A percentile compares a stretch with the other conserved stretches of the same genome.
These are phyloP conservation scores for Boletellus emodensis DNA, from an alignment of 768 basidiomycete genomes.

Conservation along the genomic window DNA sequence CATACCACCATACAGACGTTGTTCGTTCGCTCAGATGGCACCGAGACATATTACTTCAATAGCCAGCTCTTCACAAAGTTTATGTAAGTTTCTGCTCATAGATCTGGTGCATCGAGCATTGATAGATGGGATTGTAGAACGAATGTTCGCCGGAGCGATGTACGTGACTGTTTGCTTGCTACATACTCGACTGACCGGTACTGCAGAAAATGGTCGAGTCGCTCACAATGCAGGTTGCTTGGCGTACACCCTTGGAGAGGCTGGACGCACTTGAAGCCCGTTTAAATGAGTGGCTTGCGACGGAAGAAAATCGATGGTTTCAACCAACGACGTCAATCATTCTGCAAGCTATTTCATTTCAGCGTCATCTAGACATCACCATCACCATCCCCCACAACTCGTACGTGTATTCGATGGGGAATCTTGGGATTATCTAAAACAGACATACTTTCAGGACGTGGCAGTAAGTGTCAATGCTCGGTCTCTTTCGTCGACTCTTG, in stretches of 20 bases:
- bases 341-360: conserved; percentile 61
- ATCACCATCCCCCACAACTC: conserved; percentile 57
- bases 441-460: conserved; percentile 26
- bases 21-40: conserved; percentile 69
- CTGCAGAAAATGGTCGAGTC: conserved; percentile 63
- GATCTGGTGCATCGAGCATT: neutral
- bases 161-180: conserved; percentile 25
- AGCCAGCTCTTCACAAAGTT: conserved; percentile 72
- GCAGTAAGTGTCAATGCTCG: conserved; percentile 26
- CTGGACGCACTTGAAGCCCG: conserved; percentile 63
- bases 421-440: conserved; percentile 2
- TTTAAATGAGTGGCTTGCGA: conserved; percentile 72
- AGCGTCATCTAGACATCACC: conserved; percentile 63
- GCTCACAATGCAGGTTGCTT: conserved; percentile 66
- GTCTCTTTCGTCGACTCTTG: neutral
- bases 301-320: conserved; percentile 79
- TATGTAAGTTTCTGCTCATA: conserved; percentile 44
- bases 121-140: conserved; percentile 37
- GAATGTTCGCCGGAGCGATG: conserved; percentile 71
- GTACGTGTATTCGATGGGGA: conserved; percentile 26
- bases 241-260: conserved; percentile 70
- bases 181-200: conserved; percentile 9
- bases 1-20: conserved; percentile 43
- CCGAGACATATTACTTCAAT: conserved; percentile 80
- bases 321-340: conserved; percentile 61